Base-by-base conservation (phyloP, 495 filamentous ascomycete species). In the Penicillium samsonianum region DNA sequence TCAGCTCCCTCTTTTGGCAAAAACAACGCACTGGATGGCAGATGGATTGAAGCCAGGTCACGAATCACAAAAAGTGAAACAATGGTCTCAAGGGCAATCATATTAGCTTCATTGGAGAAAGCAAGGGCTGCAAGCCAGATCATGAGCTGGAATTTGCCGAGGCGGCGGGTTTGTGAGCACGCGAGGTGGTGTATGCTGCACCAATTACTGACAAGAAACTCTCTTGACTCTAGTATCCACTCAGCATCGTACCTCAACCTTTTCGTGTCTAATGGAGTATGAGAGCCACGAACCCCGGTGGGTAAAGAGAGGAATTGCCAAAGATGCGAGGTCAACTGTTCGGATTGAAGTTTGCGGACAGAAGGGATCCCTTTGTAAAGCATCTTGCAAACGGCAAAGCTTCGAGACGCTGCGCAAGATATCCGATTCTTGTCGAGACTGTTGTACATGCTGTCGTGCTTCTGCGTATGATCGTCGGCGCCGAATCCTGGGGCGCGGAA, bases 401-500 rank as follows among this genome's bases (percentile, higher is more conserved):
- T 57, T 22, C 53, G 52, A 26, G 43, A 30, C 28, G 28, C 28
- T 30, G 5, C 28, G 8, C 5, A 30, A 30, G 28, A 30, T 30
- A 30, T 30, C 28, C 28, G 28, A 30, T 30, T 9, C 28, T 30
- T 30, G 28, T 30, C 28, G 7, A 30, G 28, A 30, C 28, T 30
- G 28, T 30, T 30, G 28, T 30, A 30, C 28, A 30, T 30, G 28
- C 28, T 30, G 28, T 30, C 28, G 28, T 30, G 7, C 28, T 30
- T 5, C 28, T 30, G 28, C 8, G 28, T 30, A 30, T 30, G 28
- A 11, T 65, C 46, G 58, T 86, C 84, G 0, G 80, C 80, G 10
- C 84, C 85, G 59, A 82, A 88, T 0, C 73, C 77, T 14, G 70
- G 63, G 2, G 80, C 68, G 16, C 75, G 74, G 61, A 82, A 82